phyloP scores from a whole-genome alignment of 371 early-diverging fungal genomes.

The Mucor plumbeus region DNA sequence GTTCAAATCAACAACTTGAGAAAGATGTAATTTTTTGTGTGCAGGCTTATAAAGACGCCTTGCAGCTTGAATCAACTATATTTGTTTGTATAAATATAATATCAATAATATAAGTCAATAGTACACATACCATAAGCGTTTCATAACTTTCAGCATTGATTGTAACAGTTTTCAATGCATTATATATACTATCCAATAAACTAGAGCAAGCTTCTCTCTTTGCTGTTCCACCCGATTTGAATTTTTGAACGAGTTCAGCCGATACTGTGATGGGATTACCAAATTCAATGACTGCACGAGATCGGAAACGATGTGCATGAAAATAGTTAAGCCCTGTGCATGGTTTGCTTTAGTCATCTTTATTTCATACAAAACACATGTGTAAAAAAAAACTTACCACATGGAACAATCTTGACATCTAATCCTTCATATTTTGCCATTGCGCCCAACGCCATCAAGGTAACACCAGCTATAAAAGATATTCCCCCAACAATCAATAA shows the following conservation, averaged over 20 bases:
- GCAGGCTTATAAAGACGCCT: slow-evolving; percentile 87
- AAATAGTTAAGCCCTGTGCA: slow-evolving; percentile 84
- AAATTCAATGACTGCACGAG: slow-evolving; percentile 93
- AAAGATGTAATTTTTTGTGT: slow-evolving; percentile 76
- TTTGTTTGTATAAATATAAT: slow-evolving; percentile 3
- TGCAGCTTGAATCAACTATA: slow-evolving; percentile 85
- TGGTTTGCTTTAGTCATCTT: neutral
- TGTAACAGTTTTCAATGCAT: slow-evolving; percentile 80
- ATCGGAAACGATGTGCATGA: slow-evolving; percentile 92
- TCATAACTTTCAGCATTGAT: slow-evolving; percentile 91
- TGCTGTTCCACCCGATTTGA: slow-evolving; percentile 77
- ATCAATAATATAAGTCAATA: neutral
- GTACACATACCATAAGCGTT: slow-evolving; percentile 79
- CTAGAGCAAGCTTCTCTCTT: slow-evolving; percentile 79
- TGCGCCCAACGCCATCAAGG: slow-evolving; percentile 92
- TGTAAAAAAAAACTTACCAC: slow-evolving; percentile 45
- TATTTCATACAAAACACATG: neutral
- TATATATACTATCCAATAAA: slow-evolving; percentile 74
- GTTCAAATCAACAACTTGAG: slow-evolving; percentile 82
- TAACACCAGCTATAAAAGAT: slow-evolving; percentile 64
- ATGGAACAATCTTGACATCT: slow-evolving; percentile 90
- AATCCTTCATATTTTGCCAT: slow-evolving; percentile 80
- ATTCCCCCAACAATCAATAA: slow-evolving; percentile 6
- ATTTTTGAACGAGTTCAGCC: slow-evolving; percentile 75
- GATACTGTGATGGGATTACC: slow-evolving; percentile 86